Base-by-base conservation (phyloP, 2,329 filamentous ascomycete genomes). In the Ophiocordyceps robertsii region DNA sequence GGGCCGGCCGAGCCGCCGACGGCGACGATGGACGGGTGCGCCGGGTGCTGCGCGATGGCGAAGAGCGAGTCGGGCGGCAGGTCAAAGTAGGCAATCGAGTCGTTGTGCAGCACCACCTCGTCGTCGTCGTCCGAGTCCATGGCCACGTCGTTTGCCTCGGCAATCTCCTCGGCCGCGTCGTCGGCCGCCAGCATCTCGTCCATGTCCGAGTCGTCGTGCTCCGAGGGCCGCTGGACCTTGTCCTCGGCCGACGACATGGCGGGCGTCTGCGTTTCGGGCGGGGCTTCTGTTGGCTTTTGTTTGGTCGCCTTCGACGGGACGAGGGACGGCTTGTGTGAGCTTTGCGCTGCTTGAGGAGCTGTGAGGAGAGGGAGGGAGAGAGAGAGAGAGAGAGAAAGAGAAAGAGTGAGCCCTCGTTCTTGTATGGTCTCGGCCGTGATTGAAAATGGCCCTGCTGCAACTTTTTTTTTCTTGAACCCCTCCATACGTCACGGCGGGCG, bases 71-170 rank as follows among this genome's bases (percentile, higher is more conserved):
- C 88, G 53, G 80, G 83, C 68, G 95, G 87, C 31, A 67, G 64
- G 68, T 96, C 92, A 57, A 96, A 95, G 69, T 94, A 90, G 46
- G 87, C 90, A 51, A 82, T 72, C 50, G 87, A 93, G 70, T 98
- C 90, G 70, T 96, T 98, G 48, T 92, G 78, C 7, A 96, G 72
- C 36, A 77, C 66, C 36, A 95, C 78, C 60, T 92, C 24, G 6
- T 27, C 86, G 52, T 80, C 73, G 70, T 84, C 77, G 46, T 75
- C 76, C 4, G 79, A 84, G 56, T 90, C 86, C 86, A 95, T 94
- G 37, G 76, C 76, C 42, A 85, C 72, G 58, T 94, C 51, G 30
- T 61, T 48, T 6, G 6, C 24, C 35, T 62, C 67, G 37, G 68
- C 58, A 43, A 88, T 73, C 60, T 92, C 80, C 64, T 94, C 87